Percentiles rank a stretch among this genome's conserved stretches.
Evolutionary conservation across 2,329 filamentous ascomycete genomes (phyloP).

Genomic region (Aureobasidium namibiae): DNA sequence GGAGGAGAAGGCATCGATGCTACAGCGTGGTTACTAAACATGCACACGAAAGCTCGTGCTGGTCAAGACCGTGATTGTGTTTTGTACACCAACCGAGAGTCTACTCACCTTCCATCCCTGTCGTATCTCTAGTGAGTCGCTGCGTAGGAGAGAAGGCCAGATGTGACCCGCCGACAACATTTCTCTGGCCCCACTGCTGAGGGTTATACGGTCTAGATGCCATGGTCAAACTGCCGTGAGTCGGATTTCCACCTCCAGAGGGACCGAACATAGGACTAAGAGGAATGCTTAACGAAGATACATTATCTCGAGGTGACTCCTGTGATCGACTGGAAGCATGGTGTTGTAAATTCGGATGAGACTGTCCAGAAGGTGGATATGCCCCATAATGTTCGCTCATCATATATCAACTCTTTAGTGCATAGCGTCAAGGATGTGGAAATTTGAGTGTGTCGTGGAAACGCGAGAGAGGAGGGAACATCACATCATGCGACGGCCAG

Average conservation of each 20-base stretch:
- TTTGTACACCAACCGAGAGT: background rate
- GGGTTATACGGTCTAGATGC: conserved; percentile 37
- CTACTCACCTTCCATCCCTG: conserved; percentile 41
- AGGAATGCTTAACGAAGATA: conserved; percentile 18
- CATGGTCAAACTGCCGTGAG: conserved; percentile 19
- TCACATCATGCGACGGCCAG: conserved; percentile 1
- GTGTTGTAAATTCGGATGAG: conserved; percentile 16
- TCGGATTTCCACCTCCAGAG: conserved; percentile 20
- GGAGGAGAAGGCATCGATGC: conserved; percentile 43
- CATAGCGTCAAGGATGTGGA: background rate
- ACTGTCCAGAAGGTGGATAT: conserved; percentile 3
- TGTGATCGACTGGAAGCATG: conserved; percentile 26
- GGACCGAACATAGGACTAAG: conserved; percentile 23
- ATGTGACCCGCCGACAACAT: conserved; percentile 29
- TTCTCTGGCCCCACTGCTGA: conserved; percentile 39
- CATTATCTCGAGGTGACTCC: conserved; percentile 13
- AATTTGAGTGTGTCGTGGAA: background rate
- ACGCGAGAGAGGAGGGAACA: background rate
- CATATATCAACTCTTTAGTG: background rate
- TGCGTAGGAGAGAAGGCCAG: conserved; percentile 25
- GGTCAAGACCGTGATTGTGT: background rate
- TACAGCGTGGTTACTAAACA: conserved; percentile 19
- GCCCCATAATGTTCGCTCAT: conserved; percentile 12
- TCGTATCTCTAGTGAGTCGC: conserved; percentile 30
- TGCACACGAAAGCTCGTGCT: background rate